Evolutionary conservation across 2,329 filamentous ascomycete genomes (phyloP), one percentile per base, ranked within the genome.

Genomic region (Pseudogymnoascus sp.): DNA sequence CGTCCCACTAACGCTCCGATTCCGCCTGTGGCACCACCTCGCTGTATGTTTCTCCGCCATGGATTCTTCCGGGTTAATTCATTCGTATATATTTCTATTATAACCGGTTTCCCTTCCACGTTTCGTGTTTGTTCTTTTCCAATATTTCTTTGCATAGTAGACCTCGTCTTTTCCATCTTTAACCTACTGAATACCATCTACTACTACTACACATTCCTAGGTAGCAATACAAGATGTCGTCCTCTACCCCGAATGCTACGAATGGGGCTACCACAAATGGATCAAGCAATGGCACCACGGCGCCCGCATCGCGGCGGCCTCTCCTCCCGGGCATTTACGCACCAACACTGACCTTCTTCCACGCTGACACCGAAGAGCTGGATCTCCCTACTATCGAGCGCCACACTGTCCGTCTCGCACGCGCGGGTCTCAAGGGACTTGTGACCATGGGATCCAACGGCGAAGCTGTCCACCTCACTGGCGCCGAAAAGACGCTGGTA

Each of bases 391-490:
- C 84, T 65, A 90, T 95, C 78, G 89, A 90, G 77, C 88, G 84
- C 72, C 91, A 96, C 73, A 89, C 90, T 24, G 85, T 90, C 68
- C 88, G 91, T 59, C 85, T 96, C 59, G 89, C 87, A 40, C 81
- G 86, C 73, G 89, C 86, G 64, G 92, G 92, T 7, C 84, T 96
- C 10, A 89, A 87, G 59, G 91, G 91, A 37, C 82, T 96, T 26
- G 89, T 95, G 46, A 89, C 88, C 68, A 91, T 95, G 88, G 91
- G 92, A 66, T 96, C 91, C 69, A 96, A 96, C 76, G 91, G 91
- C 65, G 91, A 96, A 79, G 91, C 91, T 24, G 89, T 91, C 63
- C 91, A 96, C 79, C 87, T 93, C 71, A 90, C 88, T 62, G 84
- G 85, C 50, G 84, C 88, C 66, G 91, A 96, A 77, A 92, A 92